These are phyloP conservation scores for Hymenoscyphus infarciens DNA, from an alignment of 2,329 filamentous ascomycete species.

Conservation along the genomic window DNA sequence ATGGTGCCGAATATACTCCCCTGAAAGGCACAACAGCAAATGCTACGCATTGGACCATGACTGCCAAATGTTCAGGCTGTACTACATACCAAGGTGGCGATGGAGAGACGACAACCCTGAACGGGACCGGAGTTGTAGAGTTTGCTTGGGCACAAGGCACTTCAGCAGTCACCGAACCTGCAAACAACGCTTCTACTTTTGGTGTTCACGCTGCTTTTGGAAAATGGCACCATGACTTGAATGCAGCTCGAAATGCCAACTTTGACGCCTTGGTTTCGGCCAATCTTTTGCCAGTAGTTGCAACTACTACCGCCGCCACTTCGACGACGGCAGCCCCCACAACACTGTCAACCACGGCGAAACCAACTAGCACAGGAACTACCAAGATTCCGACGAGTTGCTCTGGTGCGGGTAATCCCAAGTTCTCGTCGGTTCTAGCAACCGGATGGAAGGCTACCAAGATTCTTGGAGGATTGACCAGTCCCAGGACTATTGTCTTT, in stretches of 20 bases:
- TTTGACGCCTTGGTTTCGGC: slow-evolving; percentile 20
- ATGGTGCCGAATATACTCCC: slow-evolving; percentile 17
- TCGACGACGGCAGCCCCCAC: neutral
- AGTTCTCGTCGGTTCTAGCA: slow-evolving; percentile 17
- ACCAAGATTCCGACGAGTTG: slow-evolving; percentile 18
- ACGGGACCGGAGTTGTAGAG: slow-evolving; percentile 18
- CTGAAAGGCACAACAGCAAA: slow-evolving; percentile 22
- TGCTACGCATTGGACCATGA: slow-evolving; percentile 24
- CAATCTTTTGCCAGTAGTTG: slow-evolving; percentile 13
- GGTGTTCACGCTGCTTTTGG: slow-evolving; percentile 17
- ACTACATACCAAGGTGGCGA: slow-evolving; percentile 21
- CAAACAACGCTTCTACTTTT: slow-evolving; percentile 23
- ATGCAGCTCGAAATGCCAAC: slow-evolving; percentile 21
- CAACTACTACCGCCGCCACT: slow-evolving; percentile 6
- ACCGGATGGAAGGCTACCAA: slow-evolving; percentile 17
- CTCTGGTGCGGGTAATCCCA: slow-evolving; percentile 14
- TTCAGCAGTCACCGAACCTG: slow-evolving; percentile 16
- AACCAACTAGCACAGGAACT: slow-evolving; percentile 2
- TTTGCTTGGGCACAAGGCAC: slow-evolving; percentile 24
- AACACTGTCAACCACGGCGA: slow-evolving; percentile 6
- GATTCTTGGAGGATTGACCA: slow-evolving; percentile 17
- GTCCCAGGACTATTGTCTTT: slow-evolving; percentile 19
- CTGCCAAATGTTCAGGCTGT: slow-evolving; percentile 21
- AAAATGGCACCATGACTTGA: slow-evolving; percentile 25
- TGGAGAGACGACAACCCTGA: slow-evolving; percentile 14